A percentile compares a stretch with the other conserved stretches of the same genome.
Evolutionary conservation across 2,329 filamentous ascomycete species (phyloP).

Genomic region (Sordariomycetes sp.): DNA sequence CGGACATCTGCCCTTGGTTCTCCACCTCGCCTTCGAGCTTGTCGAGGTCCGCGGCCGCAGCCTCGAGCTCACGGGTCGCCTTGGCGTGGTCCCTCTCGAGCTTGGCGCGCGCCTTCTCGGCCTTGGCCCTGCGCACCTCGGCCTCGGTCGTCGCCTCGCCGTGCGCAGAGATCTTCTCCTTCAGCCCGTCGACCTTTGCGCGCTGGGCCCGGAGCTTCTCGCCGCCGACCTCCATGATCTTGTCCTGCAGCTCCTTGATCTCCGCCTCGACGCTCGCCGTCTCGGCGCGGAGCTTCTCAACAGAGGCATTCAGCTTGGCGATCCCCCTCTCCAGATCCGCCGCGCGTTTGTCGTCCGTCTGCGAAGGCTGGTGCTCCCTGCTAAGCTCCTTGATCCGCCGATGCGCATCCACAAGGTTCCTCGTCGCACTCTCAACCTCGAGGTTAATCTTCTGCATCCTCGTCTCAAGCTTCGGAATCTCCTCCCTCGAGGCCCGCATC

Average conservation of each 20-base stretch:
- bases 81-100: slow-evolving; percentile 72
- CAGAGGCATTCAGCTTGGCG: slow-evolving; percentile 58
- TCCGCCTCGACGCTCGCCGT: slow-evolving; percentile 86
- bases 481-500: slow-evolving; percentile 58
- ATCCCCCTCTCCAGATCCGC: slow-evolving; percentile 67
- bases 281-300: slow-evolving; percentile 67
- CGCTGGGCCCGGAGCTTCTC: slow-evolving; percentile 85
- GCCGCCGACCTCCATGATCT: slow-evolving; percentile 96
- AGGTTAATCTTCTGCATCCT: slow-evolving; percentile 82
- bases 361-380: slow-evolving; percentile 68
- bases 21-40: slow-evolving; percentile 67
- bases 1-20: slow-evolving; percentile 62
- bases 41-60: slow-evolving; percentile 59
- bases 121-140: slow-evolving; percentile 81
- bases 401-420: slow-evolving; percentile 72
- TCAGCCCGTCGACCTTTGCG: slow-evolving; percentile 77
- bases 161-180: slow-evolving; percentile 70
- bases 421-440: slow-evolving; percentile 75
- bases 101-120: slow-evolving; percentile 83
- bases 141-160: slow-evolving; percentile 74
- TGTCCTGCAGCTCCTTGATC: slow-evolving; percentile 85
- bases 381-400: slow-evolving; percentile 75
- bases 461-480: slow-evolving; percentile 76
- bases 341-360: slow-evolving; percentile 65
- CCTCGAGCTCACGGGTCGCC: slow-evolving; percentile 65